Evolutionary conservation across 2,329 filamentous ascomycete genomes (phyloP), one percentile per base, ranked within the genome.

Genomic region (Lachnellula hyalina): DNA sequence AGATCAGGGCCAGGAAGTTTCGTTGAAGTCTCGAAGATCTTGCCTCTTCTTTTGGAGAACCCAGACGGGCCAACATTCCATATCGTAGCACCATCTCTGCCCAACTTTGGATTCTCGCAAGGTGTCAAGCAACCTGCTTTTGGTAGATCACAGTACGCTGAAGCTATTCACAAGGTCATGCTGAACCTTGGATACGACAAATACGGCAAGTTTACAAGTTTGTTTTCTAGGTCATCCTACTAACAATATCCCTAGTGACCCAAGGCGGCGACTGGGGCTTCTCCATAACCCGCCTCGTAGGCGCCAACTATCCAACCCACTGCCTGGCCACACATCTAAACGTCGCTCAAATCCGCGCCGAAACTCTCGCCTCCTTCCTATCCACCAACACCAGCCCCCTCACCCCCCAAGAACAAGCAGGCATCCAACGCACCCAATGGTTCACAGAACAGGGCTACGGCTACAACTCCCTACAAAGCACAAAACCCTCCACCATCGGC

Each of bases 181-280:
- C 70, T 79, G 7, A 75, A 77, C 23, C 75, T 90, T 2, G 85
- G 85, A 0, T 90, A 87, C 64, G 62, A 75, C 3, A 72, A 82
- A 71, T 88, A 86, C 57, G 59, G 63, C 60, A 48, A 47, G 54
- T 38, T 32, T 35, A 11, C 41, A 21, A n/a, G 15, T 28, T 17
- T 7, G 17, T 35, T 12, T 64, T 87, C 83, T 84, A 38, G 1
- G 1, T 34, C 28, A 19, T 25, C 38, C 28, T 35, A 54, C 23
- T n/a, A 15, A 21, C 14, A 5, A 15, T 41, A 14, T 17, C 51
- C 55, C 49, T 14, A 52, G 64, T 74, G 9, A 78, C 76, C 0
- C 81, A 88, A 70, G 85, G 84, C 58, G 86, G 87, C 23, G 86
- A 90, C 65, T 89, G 85, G 85, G 87, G 86, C n/a, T 82, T 76